Percentiles rank a stretch among this genome's conserved stretches.
Evolutionary conservation across 768 basidiomycete species (phyloP).

Genomic region (Agrocybe chaxingu): DNA sequence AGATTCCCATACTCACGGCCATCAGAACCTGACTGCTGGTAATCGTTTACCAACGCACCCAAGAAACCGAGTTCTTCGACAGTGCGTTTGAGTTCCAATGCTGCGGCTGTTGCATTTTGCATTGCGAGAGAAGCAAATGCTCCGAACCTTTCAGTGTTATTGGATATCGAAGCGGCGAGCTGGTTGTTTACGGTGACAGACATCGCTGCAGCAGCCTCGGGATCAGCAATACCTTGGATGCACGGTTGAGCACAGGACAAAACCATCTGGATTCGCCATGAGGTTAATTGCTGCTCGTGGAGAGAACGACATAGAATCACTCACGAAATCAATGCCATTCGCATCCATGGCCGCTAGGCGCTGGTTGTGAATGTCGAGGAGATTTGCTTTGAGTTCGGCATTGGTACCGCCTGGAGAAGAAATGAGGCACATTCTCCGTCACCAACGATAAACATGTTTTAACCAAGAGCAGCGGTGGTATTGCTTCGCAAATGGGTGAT

Average conservation of each 20-base stretch:
- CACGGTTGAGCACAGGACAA: slow-evolving; percentile 35
- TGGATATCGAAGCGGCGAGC: slow-evolving; percentile 33
- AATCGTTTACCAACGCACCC: slow-evolving; percentile 38
- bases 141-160: slow-evolving; percentile 37
- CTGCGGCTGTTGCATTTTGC: slow-evolving; percentile 41
- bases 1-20: slow-evolving; percentile 23
- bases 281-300: background rate
- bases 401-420: slow-evolving; percentile 24
- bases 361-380: slow-evolving; percentile 37
- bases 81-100: slow-evolving; percentile 35
- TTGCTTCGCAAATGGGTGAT: slow-evolving; percentile 3
- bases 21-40: slow-evolving; percentile 39
- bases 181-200: slow-evolving; percentile 34
- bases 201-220: slow-evolving; percentile 26
- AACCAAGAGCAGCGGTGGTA: slow-evolving; percentile 19
- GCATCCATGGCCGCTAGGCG: slow-evolving; percentile 32
- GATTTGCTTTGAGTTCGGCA: slow-evolving; percentile 27
- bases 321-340: slow-evolving; percentile 35
- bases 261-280: slow-evolving; percentile 28
- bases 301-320: background rate
- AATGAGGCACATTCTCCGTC: no score
- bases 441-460: no score
- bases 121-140: slow-evolving; percentile 40
- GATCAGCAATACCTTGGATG: slow-evolving; percentile 36
- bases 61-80: slow-evolving; percentile 38